phyloP scores from a whole-genome alignment of 2,329 filamentous ascomycete species.

The Epichloe glyceriae region DNA sequence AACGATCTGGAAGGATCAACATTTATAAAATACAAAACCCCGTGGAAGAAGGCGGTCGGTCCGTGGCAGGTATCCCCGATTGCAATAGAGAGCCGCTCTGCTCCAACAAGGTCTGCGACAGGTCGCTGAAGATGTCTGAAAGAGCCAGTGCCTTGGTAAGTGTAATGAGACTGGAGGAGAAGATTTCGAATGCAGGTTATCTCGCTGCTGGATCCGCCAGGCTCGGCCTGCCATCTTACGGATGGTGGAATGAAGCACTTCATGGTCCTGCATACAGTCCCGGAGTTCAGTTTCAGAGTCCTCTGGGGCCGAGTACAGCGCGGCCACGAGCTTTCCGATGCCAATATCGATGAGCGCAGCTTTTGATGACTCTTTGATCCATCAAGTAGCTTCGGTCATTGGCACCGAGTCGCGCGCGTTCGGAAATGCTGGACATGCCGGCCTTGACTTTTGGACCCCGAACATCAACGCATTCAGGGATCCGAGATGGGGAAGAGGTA shows the following conservation, averaged over 20 bases:
- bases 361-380: constrained; percentile 50
- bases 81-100: constrained; percentile 16
- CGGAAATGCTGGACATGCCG: constrained; percentile 43
- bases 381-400: constrained; percentile 40
- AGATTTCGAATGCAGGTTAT: constrained; percentile 3
- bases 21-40: background rate
- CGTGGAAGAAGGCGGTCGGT: background rate
- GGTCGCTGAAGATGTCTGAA: constrained; percentile 15
- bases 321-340: constrained; percentile 52
- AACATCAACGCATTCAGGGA: constrained; percentile 55
- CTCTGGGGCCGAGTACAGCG: constrained; percentile 30
- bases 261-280: constrained; percentile 42
- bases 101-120: constrained; percentile 32
- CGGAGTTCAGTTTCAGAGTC: background rate
- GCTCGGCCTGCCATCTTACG: constrained; percentile 43
- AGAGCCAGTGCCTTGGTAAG: constrained; percentile 19
- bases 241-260: constrained; percentile 50
- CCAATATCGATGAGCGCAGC: constrained; percentile 50
- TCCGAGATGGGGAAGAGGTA: constrained; percentile 48
- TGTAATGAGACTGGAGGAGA: constrained; percentile 2
- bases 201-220: constrained; percentile 17
- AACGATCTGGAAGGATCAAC: background rate
- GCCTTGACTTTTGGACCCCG: constrained; percentile 50
- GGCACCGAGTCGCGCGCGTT: constrained; percentile 52
- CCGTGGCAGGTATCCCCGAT: constrained; percentile 6